Evolutionary conservation across 2,329 filamentous ascomycete species (phyloP).

Genomic region (Botryotinia narcissicola): DNA sequence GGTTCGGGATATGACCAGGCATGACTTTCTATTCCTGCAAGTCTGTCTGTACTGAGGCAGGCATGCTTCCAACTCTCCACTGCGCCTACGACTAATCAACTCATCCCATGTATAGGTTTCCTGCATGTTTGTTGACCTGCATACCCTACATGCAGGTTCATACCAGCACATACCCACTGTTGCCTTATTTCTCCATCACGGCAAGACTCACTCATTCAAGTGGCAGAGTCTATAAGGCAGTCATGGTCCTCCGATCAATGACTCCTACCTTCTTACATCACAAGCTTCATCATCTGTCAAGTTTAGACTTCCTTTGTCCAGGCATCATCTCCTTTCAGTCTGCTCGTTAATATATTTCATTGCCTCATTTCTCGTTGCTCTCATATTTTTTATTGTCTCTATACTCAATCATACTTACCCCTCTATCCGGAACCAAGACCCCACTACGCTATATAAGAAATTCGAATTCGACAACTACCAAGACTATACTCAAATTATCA

Average conservation of each 20-base stretch:
- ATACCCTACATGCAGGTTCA: conserved; percentile 29
- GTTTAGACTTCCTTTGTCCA: conserved; percentile 35
- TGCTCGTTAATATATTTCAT: conserved; percentile 37
- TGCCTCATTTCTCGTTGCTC: conserved; percentile 25
- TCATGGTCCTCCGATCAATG: conserved; percentile 35
- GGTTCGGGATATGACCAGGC: conserved; percentile 22
- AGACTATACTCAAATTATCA: conserved; percentile 18
- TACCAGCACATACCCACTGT: conserved; percentile 25
- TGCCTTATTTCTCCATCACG: conserved; percentile 32
- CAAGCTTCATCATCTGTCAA: conserved; percentile 30
- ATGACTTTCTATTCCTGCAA: conserved; percentile 20
- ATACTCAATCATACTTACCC: conserved; percentile 12
- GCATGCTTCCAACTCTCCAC: conserved; percentile 26
- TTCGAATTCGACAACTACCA: not conserved
- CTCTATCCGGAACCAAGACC: conserved; percentile 12
- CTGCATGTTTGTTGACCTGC: conserved; percentile 35
- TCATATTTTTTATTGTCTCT: conserved; percentile 20
- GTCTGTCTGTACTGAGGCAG: conserved; percentile 24
- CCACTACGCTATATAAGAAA: not conserved
- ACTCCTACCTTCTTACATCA: conserved; percentile 37
- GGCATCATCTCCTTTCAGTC: conserved; percentile 34
- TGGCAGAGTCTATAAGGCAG: conserved; percentile 37
- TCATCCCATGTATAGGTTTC: conserved; percentile 28
- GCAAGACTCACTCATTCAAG: conserved; percentile 26
- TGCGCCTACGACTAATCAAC: conserved; percentile 31